phyloP scores from a whole-genome alignment of 208 protist species.

The Leishmania mexicana region DNA sequence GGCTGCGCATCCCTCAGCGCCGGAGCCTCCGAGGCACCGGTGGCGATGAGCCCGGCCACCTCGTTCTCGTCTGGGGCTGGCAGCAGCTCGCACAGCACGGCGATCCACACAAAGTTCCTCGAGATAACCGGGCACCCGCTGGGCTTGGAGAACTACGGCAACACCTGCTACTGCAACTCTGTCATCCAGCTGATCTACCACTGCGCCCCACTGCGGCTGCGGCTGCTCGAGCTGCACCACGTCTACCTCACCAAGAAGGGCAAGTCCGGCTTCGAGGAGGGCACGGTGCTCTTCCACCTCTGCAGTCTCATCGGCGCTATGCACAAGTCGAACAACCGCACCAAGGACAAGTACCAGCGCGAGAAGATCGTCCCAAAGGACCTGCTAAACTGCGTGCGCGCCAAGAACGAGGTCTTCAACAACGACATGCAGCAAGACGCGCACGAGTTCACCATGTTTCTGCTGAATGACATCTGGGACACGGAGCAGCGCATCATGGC shows the following conservation, averaged over 20 bases:
- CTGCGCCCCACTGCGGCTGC: constrained; percentile 82
- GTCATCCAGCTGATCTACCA: constrained; percentile 92
- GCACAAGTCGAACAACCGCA: constrained; percentile 84
- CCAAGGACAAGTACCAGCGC: constrained; percentile 36
- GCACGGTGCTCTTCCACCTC: constrained; percentile 64
- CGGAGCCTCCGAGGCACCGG: not conserved
- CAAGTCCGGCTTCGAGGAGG: constrained; percentile 61
- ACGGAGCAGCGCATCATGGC: constrained; percentile 75
- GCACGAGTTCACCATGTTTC: constrained; percentile 90
- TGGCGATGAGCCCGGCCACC: not conserved
- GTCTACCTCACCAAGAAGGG: constrained; percentile 60
- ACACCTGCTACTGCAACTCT: constrained; percentile 92
- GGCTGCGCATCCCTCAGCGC: constrained; percentile 18
- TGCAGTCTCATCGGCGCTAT: constrained; percentile 78
- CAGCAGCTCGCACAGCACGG: constrained; percentile 7
- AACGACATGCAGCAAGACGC: constrained; percentile 90
- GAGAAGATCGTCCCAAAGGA: constrained; percentile 44
- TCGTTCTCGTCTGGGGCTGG: not conserved
- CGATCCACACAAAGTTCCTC: constrained; percentile 67
- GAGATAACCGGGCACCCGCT: constrained; percentile 77
- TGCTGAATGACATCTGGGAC: constrained; percentile 88
- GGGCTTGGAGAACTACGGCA: constrained; percentile 91
- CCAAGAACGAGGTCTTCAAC: constrained; percentile 69
- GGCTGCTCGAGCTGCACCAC: constrained; percentile 74
- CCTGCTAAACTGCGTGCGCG: constrained; percentile 54